Evolutionary conservation across 257 asterid species (phyloP).

Genomic region (Euphrasia confusa): DNA sequence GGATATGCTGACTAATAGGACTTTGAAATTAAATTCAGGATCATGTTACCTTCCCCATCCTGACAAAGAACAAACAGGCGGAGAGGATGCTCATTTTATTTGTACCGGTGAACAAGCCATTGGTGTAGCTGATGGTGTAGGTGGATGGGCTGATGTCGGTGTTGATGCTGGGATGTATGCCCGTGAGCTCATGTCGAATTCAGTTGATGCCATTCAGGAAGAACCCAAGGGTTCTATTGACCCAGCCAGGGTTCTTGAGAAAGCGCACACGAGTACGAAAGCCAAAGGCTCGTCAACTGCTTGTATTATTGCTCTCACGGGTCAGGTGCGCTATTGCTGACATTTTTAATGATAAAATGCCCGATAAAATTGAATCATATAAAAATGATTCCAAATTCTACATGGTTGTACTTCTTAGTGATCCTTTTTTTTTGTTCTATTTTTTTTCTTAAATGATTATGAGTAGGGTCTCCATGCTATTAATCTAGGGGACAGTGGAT

Average conservation of each 20-base stretch:
- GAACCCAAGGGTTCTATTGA: slow-evolving; percentile 86
- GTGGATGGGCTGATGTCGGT: slow-evolving; percentile 98
- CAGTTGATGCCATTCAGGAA: slow-evolving; percentile 67
- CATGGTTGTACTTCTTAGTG: background rate
- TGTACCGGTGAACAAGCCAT: slow-evolving; percentile 63
- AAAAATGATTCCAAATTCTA: background rate
- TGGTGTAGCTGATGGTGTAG: slow-evolving; percentile 99
- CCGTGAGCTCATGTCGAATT: slow-evolving; percentile 85
- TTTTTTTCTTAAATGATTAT: background rate
- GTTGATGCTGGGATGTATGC: slow-evolving; percentile 82
- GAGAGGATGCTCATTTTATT: slow-evolving; percentile 91
- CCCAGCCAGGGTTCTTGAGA: slow-evolving; percentile 84
- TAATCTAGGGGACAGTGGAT: slow-evolving; percentile 96
- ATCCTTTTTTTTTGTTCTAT: background rate
- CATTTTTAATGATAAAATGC: background rate
- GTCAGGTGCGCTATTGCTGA: slow-evolving; percentile 47
- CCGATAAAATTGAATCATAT: background rate
- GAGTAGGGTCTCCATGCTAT: slow-evolving; percentile 83
- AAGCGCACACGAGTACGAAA: slow-evolving; percentile 71
- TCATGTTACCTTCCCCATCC: slow-evolving; percentile 92
- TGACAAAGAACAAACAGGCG: slow-evolving; percentile 95
- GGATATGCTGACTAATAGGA: slow-evolving; percentile 37
- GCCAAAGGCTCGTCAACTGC: slow-evolving; percentile 97
- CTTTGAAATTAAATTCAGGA: slow-evolving; percentile 72
- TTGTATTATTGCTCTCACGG: slow-evolving; percentile 87